These are phyloP conservation scores for Mycosphaerella sp. DNA, from an alignment of 2,329 filamentous ascomycete genomes.

Conservation along the genomic window DNA sequence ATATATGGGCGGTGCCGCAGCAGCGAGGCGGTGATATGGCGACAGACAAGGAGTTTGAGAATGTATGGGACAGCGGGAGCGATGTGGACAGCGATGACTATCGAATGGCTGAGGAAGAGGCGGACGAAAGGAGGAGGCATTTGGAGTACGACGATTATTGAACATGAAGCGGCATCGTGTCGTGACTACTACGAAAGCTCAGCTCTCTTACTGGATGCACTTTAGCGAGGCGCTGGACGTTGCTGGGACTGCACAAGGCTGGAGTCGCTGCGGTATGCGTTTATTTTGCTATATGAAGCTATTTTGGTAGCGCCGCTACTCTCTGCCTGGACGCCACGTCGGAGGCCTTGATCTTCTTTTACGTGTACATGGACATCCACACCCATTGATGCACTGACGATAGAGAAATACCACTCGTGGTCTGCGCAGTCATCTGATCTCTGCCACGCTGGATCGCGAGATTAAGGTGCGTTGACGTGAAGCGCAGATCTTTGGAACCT, in stretches of 20 bases:
- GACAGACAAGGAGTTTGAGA: slow-evolving; percentile 65
- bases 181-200: background rate
- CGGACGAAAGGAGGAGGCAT: slow-evolving; percentile 47
- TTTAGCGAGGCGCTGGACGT: slow-evolving; percentile 6
- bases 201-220: background rate
- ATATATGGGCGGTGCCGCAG: slow-evolving; percentile 72
- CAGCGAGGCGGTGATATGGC: slow-evolving; percentile 44
- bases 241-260: background rate
- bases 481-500: too few species aligned
- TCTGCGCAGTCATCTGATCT: too few species aligned
- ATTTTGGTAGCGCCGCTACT: too few species aligned
- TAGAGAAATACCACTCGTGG: too few species aligned
- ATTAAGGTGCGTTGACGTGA: too few species aligned
- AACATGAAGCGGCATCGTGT: background rate
- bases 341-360: too few species aligned
- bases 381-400: too few species aligned
- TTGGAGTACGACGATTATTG: slow-evolving; percentile 37
- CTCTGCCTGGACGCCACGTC: too few species aligned
- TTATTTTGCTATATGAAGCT: background rate
- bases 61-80: slow-evolving; percentile 79
- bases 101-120: slow-evolving; percentile 68
- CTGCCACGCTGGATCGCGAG: too few species aligned
- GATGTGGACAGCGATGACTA: slow-evolving; percentile 85
- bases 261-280: background rate
- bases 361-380: too few species aligned